Base-by-base conservation (phyloP, 1,139 yeast genomes). In the Debaryomyces psychrophilus region DNA sequence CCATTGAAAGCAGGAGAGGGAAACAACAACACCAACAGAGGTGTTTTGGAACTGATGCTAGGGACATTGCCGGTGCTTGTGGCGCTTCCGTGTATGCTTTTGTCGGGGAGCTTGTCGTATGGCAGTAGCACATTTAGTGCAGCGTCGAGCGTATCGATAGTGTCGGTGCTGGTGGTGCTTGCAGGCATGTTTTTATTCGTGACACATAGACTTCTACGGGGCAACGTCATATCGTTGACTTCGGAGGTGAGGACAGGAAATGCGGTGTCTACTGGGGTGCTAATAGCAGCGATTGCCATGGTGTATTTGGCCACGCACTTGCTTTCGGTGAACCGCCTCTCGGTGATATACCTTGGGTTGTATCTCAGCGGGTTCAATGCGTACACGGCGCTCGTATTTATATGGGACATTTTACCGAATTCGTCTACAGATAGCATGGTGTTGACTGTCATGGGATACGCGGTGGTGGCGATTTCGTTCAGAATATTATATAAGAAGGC, bases 61-160 rank as follows among this genome's bases (percentile, higher is more conserved):
- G 59, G 61, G n/a, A 62, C 69, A 1, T 53, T 67, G 35, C 71
- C 71, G 1, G 59, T 64, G 12, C 52, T 67, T 25, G 57, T 61
- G 33, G 67, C 69, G 4, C 57, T 62, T 38, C 64, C 69, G 4
- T 56, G 65, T 37, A 49, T 65, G 31, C 53, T 67, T 20, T 48
- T 67, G 42, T 57, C 68, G 26, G 55, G 58, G 33, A 47, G 52
- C 14, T 44, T 60, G 50, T 50, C 59, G 2, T 45, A 44, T 17
- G 41, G 48, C n/a, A 46, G 50, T 4, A 39, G 31, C 4, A 45
- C 37, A 9, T 39, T 22, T 5, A 29, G 18, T 9, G 31, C 12
- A 2, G 15, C 25, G 31, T 41, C 41, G 6, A 8, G 25, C 28
- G 23, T 34, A 17, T 22, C 37, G 3, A 22, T 18, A 15, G 14